Conservation (phyloP, 306 rosid species). For the Crataegus laevigata region DNA sequence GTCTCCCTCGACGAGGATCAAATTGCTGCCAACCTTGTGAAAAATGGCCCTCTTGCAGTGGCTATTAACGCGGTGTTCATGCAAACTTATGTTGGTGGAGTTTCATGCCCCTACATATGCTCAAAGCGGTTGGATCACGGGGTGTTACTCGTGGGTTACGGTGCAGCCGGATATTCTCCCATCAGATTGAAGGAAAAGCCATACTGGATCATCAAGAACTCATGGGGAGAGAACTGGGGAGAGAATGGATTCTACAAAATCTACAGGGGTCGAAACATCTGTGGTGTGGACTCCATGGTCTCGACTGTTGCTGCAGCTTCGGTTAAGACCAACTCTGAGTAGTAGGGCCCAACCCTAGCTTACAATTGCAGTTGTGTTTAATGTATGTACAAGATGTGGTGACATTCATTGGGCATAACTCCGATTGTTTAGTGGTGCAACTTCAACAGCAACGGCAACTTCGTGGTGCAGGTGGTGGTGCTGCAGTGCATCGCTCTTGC, state of each 20-base stretch:
- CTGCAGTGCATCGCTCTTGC: too few species aligned
- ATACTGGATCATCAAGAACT: conserved; percentile 89
- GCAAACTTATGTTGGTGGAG: conserved; percentile 91
- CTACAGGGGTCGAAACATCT: conserved; percentile 70
- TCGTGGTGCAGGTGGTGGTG: too few species aligned
- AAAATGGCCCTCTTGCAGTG: conserved; percentile 98
- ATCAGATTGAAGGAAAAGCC: conserved; percentile 78
- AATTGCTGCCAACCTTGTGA: conserved; percentile 84
- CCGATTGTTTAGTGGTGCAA: too few species aligned
- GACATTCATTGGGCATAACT: conserved; percentile 1
- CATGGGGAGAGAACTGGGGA: conserved; percentile 96
- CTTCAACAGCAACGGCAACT: too few species aligned
- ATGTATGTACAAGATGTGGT: background rate
- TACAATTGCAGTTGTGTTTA: conserved; percentile 5
- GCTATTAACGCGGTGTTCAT: conserved; percentile 90
- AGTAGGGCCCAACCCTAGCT: background rate
- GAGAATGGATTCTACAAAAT: conserved; percentile 87
- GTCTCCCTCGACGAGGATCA: conserved; percentile 78
- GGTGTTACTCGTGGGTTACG: conserved; percentile 78
- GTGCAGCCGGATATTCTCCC: conserved; percentile 66
- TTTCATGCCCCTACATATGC: conserved; percentile 90
- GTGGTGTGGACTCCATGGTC: conserved; percentile 88
- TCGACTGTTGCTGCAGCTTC: conserved; percentile 59
- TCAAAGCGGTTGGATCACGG: conserved; percentile 73
- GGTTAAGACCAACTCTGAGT: conserved; percentile 25